Percentiles rank a stretch among this genome's conserved stretches.
Conservation (phyloP, 805 yeast species). For the Wickerhamomyces canadensis region DNA sequence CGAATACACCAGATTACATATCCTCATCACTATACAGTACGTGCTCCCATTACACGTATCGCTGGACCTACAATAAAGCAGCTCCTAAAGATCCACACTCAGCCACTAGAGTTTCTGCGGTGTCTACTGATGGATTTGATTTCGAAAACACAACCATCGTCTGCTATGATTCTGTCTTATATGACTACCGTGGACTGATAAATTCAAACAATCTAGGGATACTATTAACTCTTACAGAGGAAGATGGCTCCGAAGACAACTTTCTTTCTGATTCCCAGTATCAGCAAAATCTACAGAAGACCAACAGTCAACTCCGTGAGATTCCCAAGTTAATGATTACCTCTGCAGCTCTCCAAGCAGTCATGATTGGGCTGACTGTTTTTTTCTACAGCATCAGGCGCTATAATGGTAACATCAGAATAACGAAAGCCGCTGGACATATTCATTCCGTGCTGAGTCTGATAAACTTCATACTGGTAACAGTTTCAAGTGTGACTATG, state of each 20-base stretch:
- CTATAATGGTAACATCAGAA: background rate
- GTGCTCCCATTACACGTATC: conserved; percentile 9
- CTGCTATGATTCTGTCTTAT: background rate
- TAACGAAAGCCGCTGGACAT: conserved; percentile 27
- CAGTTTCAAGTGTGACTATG: conserved; percentile 27
- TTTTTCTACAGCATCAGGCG: conserved; percentile 20
- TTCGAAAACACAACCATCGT: background rate
- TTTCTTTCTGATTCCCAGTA: background rate
- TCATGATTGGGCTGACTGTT: background rate
- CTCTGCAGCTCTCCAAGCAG: background rate
- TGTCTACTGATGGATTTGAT: background rate
- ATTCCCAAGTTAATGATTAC: background rate
- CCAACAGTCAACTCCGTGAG: background rate
- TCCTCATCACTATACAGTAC: conserved; percentile 4
- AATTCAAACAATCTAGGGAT: background rate
- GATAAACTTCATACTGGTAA: conserved; percentile 27
- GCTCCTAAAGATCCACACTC: background rate
- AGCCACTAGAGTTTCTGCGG: conserved; percentile 3
- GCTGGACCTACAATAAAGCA: conserved; percentile 2
- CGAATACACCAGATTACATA: conserved; percentile 11
- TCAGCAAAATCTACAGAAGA: background rate
- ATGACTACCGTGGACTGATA: background rate
- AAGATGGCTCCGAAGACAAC: background rate
- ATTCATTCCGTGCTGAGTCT: conserved; percentile 32
- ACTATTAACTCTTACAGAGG: background rate